These are phyloP conservation scores for Herpetospermum pedunculosum DNA, from an alignment of 306 rosid genomes.

Conservation along the genomic window DNA sequence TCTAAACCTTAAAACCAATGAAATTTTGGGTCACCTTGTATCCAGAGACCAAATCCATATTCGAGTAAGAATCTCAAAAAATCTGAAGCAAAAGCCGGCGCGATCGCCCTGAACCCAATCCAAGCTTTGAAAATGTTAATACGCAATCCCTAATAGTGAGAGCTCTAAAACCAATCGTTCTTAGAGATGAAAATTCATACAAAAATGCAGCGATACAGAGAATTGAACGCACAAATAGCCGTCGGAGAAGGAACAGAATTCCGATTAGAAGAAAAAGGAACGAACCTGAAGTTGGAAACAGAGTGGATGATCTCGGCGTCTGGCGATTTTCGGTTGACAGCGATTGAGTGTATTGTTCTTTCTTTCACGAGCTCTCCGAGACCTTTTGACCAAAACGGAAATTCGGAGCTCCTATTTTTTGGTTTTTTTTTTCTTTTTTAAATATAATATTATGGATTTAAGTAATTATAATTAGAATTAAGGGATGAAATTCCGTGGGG, in stretches of 20 bases:
- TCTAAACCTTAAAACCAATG: not conserved
- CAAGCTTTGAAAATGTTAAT: not conserved
- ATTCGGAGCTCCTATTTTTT: not conserved
- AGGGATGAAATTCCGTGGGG: not conserved
- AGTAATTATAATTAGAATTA: not conserved
- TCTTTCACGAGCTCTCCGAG: not conserved
- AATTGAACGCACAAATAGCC: not conserved
- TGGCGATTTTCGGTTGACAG: constrained; percentile 4
- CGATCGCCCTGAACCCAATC: not conserved
- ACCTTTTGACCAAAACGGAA: not conserved
- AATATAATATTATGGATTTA: not conserved
- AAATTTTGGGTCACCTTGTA: constrained; percentile 49
- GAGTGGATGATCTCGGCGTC: constrained; percentile 7
- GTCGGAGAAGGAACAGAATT: not conserved
- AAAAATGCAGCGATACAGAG: not conserved
- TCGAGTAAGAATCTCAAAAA: constrained; percentile 11
- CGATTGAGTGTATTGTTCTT: constrained; percentile 4
- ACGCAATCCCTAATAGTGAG: constrained; percentile 3
- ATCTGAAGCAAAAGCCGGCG: constrained; percentile 10
- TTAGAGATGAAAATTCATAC: not conserved
- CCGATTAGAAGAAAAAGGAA: not conserved
- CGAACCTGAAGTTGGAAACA: not conserved
- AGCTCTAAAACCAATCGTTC: not conserved
- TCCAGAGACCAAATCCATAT: constrained; percentile 91
- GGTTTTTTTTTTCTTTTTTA: not conserved